phyloP scores from a whole-genome alignment of 2,329 filamentous ascomycete species.

The Monosporascus sp. region DNA sequence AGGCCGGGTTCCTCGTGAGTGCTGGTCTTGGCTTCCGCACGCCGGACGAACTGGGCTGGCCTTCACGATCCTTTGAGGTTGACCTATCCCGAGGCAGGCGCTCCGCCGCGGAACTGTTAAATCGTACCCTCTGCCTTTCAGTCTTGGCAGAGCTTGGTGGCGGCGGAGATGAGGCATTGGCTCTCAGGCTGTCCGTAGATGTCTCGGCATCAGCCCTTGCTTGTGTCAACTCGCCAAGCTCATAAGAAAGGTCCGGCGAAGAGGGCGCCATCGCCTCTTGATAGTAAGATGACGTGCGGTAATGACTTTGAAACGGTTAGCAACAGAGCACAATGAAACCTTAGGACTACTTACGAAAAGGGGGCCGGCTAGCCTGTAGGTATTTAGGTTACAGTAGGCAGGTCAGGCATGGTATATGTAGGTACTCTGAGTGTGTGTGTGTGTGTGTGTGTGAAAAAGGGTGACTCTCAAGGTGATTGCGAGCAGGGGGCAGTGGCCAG shows the following conservation, averaged over 20 bases:
- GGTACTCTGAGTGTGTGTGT: neutral
- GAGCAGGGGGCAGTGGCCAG: too few species aligned
- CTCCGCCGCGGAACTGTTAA: constrained; percentile 5
- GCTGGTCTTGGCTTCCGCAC: constrained; percentile 29
- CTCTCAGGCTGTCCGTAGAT: neutral
- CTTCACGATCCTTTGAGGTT: neutral
- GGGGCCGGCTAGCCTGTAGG: neutral
- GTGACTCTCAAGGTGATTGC: neutral
- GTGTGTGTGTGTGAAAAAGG: neutral
- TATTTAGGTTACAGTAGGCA: neutral
- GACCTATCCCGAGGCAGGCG: constrained; percentile 1
- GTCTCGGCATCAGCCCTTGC: neutral
- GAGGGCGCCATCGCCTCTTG: neutral
- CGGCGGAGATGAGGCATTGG: neutral
- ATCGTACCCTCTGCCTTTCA: constrained; percentile 12
- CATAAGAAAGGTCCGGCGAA: neutral
- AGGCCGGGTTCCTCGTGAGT: constrained; percentile 31
- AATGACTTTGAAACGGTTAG: neutral
- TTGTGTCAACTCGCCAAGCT: neutral
- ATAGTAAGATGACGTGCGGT: neutral
- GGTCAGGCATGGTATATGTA: neutral
- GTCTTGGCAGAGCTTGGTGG: neutral
- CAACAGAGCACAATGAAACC: neutral
- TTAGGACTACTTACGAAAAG: neutral
- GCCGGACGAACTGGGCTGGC: constrained; percentile 1